phyloP scores from a whole-genome alignment of 2,329 filamentous ascomycete species.

The Penicillium sp. region DNA sequence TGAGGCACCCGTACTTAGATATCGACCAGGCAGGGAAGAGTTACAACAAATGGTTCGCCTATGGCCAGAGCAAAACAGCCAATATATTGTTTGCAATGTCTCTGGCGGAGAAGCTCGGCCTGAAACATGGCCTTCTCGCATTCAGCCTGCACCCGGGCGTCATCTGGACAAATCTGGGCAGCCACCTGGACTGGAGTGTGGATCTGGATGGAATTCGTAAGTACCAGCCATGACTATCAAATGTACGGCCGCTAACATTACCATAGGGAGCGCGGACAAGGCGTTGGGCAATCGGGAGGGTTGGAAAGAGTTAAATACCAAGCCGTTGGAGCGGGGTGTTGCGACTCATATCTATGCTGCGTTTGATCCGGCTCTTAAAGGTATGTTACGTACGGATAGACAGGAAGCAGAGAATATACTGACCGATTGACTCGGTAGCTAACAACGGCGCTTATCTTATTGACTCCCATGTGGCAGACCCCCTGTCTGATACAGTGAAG shows the following conservation, averaged over 20 bases:
- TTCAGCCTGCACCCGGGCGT: slow-evolving; percentile 33
- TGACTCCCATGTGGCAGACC: slow-evolving; percentile 44
- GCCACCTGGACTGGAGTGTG: slow-evolving; percentile 20
- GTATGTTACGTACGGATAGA: slow-evolving; percentile 7
- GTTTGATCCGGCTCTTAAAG: slow-evolving; percentile 28
- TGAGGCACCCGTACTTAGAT: background rate
- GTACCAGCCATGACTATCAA: background rate
- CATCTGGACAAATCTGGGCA: slow-evolving; percentile 24
- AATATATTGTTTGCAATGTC: slow-evolving; percentile 47
- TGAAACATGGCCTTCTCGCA: slow-evolving; percentile 23
- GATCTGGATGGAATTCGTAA: slow-evolving; percentile 17
- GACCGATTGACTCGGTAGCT: slow-evolving; percentile 15
- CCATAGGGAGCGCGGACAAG: slow-evolving; percentile 5
- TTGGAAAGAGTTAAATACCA: slow-evolving; percentile 21
- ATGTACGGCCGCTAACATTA: background rate
- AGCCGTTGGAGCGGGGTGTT: slow-evolving; percentile 29
- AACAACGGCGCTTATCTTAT: slow-evolving; percentile 42
- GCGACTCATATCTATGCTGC: slow-evolving; percentile 38
- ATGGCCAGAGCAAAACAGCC: slow-evolving; percentile 50
- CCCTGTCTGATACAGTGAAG: slow-evolving; percentile 35
- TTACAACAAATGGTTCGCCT: slow-evolving; percentile 39
- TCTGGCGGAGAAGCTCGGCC: slow-evolving; percentile 32
- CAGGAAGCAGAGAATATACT: background rate
- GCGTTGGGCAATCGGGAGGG: slow-evolving; percentile 21
- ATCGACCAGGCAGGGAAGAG: slow-evolving; percentile 24